phyloP scores from a whole-genome alignment of 495 filamentous ascomycete genomes.

The Hypoxylon cercidicola region DNA sequence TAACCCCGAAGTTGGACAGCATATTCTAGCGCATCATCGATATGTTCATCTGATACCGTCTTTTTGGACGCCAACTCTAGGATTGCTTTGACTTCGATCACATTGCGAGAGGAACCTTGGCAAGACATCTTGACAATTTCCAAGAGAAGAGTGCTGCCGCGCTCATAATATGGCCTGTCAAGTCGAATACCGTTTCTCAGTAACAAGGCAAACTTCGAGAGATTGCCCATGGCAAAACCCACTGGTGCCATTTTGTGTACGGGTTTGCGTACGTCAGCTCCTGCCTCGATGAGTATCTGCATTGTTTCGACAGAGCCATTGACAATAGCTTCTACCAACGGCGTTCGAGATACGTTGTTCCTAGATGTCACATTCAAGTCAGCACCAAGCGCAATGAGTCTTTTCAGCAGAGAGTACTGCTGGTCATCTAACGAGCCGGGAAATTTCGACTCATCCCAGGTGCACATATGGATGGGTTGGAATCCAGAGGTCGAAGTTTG shows the following conservation, averaged over 20 bases:
- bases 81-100: neutral
- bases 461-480: neutral
- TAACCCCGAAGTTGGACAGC: neutral
- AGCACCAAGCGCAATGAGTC: neutral
- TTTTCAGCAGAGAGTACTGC: neutral
- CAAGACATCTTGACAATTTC: too few species aligned
- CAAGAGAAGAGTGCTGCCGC: too few species aligned
- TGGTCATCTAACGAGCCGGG: neutral
- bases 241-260: too few species aligned
- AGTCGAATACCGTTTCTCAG: too few species aligned
- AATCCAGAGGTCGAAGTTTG: neutral
- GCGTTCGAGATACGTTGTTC: neutral
- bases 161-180: too few species aligned
- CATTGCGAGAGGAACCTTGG: too few species aligned
- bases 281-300: slow-evolving; percentile 1
- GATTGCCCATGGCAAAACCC: too few species aligned
- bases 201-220: too few species aligned
- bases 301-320: neutral
- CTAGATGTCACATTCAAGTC: neutral
- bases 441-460: neutral
- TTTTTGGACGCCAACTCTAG: neutral
- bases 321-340: neutral
- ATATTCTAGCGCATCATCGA: neutral
- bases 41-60: neutral
- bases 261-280: neutral